A percentile compares a stretch with the other conserved stretches of the same genome.
Evolutionary conservation across 495 filamentous ascomycete species (phyloP).

Genomic region (Chaetomium cochliodes): DNA sequence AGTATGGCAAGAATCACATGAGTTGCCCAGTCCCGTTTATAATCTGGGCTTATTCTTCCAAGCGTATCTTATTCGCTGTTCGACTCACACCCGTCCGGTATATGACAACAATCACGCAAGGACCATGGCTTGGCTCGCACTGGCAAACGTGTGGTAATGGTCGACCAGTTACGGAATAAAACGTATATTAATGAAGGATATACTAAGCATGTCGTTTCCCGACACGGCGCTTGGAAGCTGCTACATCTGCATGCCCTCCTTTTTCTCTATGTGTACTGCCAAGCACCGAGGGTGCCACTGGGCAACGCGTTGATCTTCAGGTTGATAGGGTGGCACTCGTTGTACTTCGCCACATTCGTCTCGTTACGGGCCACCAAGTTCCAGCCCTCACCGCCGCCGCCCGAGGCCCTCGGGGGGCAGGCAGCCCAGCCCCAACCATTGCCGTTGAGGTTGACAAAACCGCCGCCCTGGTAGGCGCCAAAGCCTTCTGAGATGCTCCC

Average conservation of each 20-base stretch:
- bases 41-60: too few relatives aligned
- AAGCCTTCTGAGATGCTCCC: conserved; percentile 51
- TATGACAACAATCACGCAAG: too few relatives aligned
- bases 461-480: conserved; percentile 36
- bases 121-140: too few relatives aligned
- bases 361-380: conserved; percentile 36
- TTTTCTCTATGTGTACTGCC: conserved; percentile 38
- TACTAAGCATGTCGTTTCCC: too few relatives aligned
- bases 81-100: too few relatives aligned
- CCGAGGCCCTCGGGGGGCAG: conserved; percentile 33
- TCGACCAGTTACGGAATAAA: background rate
- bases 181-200: background rate
- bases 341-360: conserved; percentile 30
- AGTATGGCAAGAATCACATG: background rate
- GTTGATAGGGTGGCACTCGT: conserved; percentile 32
- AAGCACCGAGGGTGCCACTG: conserved; percentile 26
- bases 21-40: background rate
- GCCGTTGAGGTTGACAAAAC: conserved; percentile 39
- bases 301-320: conserved; percentile 32
- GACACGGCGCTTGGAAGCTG: background rate
- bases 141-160: background rate
- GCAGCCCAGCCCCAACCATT: conserved; percentile 41
- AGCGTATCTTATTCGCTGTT: too few relatives aligned
- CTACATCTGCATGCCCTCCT: too few relatives aligned
- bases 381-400: conserved; percentile 31